Evolutionary conservation across 495 filamentous ascomycete species (phyloP).

Genomic region (Xylaria acuta): DNA sequence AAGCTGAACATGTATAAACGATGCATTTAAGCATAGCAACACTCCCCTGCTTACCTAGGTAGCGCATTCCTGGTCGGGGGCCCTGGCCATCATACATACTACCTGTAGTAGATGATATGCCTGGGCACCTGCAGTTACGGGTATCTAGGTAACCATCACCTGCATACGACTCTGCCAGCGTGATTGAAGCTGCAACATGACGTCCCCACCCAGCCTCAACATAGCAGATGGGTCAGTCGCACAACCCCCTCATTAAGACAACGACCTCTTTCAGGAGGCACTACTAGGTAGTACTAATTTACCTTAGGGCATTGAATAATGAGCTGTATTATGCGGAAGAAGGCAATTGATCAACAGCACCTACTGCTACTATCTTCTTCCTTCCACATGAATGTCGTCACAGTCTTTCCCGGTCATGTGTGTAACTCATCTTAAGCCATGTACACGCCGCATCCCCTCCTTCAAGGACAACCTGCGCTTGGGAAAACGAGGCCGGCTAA

Average conservation of each 20-base stretch:
- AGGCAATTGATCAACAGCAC: background rate
- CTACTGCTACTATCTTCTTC: background rate
- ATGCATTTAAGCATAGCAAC: too few species aligned
- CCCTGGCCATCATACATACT: too few species aligned
- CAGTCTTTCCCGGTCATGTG: background rate
- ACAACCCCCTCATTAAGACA: background rate
- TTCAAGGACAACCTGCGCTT: background rate
- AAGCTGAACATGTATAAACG: too few species aligned
- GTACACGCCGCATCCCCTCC: background rate
- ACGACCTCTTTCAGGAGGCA: background rate
- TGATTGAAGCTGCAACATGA: slow-evolving; percentile 22
- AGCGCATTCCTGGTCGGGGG: too few species aligned
- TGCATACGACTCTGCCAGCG: slow-evolving; percentile 19
- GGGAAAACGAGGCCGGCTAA: background rate
- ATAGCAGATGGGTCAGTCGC: slow-evolving; percentile 49
- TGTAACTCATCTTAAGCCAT: background rate
- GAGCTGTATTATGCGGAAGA: background rate
- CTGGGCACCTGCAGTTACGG: background rate
- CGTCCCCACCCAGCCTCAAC: slow-evolving; percentile 16
- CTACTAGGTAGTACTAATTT: too few species aligned
- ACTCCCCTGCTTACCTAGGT: too few species aligned
- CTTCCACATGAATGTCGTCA: background rate
- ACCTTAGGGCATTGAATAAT: background rate
- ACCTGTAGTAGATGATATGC: too few species aligned
- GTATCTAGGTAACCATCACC: too few species aligned